Conservation (phyloP, 352 stramenopile species). For the Aphanomyces stellatus region DNA sequence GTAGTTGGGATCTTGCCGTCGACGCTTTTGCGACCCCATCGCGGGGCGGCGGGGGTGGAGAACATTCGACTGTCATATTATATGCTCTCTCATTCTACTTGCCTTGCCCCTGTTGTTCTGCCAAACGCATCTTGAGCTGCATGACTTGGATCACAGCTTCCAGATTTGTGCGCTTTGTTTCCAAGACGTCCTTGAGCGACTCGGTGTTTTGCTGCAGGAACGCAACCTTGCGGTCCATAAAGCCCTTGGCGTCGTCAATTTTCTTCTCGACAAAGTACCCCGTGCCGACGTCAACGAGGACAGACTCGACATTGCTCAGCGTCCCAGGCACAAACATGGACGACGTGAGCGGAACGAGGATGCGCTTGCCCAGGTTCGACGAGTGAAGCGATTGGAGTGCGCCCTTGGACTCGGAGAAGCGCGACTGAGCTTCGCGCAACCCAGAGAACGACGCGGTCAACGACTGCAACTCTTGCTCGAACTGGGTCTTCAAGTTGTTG, state of each 20-base stretch:
- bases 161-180: conserved; percentile 72
- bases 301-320: conserved; percentile 74
- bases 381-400: conserved; percentile 49
- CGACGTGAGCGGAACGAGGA: conserved; percentile 93
- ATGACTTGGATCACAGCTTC: conserved; percentile 75
- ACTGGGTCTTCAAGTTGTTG: conserved; percentile 84
- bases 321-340: conserved; percentile 91
- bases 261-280: conserved; percentile 93
- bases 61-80: no score
- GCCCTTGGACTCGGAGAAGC: conserved; percentile 73
- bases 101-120: not conserved
- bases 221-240: conserved; percentile 89
- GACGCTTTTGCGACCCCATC: no score
- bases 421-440: conserved; percentile 63
- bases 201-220: conserved; percentile 91
- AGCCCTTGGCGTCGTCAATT: conserved; percentile 77
- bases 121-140: conserved; percentile 66
- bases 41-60: no score
- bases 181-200: conserved; percentile 84
- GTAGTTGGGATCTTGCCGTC: no score
- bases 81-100: not conserved
- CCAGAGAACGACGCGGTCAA: conserved; percentile 56
- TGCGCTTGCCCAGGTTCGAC: conserved; percentile 57
- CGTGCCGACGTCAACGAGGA: conserved; percentile 92
- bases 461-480: conserved; percentile 78